Evolutionary conservation across 257 asterid species (phyloP).

Genomic region (Solanum medicagineum): DNA sequence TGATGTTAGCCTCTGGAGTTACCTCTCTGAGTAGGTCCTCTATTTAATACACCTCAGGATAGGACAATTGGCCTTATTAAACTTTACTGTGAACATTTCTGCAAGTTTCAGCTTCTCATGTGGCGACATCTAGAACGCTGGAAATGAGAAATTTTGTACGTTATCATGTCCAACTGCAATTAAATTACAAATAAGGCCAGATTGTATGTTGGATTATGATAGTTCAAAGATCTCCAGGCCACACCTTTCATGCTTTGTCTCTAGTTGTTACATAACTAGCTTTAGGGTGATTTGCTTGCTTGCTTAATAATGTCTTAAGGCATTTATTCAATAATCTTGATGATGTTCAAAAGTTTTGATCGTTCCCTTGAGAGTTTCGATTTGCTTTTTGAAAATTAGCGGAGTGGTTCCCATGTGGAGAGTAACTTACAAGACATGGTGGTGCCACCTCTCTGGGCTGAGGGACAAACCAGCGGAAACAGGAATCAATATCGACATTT

Average conservation of each 20-base stretch:
- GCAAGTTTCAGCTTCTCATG: not conserved
- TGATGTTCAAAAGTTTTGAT: not conserved
- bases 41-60: not conserved
- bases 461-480: constrained; percentile 42
- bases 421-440: constrained; percentile 37
- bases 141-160: not conserved
- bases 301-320: not conserved
- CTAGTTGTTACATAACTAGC: not conserved
- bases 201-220: not conserved
- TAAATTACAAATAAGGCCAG: not conserved
- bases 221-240: not conserved
- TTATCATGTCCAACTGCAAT: not conserved
- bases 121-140: not conserved
- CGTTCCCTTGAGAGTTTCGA: not conserved
- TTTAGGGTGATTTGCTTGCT: not conserved
- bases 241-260: not conserved
- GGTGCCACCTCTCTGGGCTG: constrained; percentile 47
- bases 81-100: not conserved
- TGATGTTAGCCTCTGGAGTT: not conserved
- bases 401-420: constrained; percentile 44
- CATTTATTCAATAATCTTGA: not conserved
- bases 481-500: constrained; percentile 53
- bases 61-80: not conserved
- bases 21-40: not conserved
- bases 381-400: not conserved